A percentile compares a stretch with the other conserved stretches of the same genome.
These are phyloP conservation scores for Pleurotus tuber-regium DNA, from an alignment of 768 basidiomycete genomes.

Conservation along the genomic window DNA sequence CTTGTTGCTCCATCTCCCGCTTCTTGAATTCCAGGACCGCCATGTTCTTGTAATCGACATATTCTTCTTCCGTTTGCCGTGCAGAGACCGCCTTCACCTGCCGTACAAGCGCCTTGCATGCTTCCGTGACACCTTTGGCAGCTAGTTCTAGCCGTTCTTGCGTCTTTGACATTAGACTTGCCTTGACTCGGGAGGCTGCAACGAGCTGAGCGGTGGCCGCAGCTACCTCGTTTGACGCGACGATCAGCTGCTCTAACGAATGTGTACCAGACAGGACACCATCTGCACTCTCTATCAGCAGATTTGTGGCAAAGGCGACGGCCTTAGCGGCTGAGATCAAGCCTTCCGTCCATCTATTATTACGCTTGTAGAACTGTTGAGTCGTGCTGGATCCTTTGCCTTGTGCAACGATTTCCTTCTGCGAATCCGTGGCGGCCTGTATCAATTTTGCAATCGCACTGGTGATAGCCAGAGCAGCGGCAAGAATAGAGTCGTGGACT, in stretches of 20 bases:
- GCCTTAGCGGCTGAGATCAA: constrained; percentile 97
- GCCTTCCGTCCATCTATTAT: constrained; percentile 99
- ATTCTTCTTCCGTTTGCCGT: constrained; percentile 74
- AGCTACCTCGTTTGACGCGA: constrained; percentile 99
- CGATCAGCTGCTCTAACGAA: constrained; percentile 97
- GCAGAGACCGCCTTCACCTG: constrained; percentile 96
- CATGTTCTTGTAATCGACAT: constrained; percentile 90
- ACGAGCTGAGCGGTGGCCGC: constrained; percentile 97
- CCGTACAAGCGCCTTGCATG: constrained; percentile 92
- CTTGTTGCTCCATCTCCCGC: constrained; percentile 98
- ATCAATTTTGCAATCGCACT: constrained; percentile 93
- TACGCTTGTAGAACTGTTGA: constrained; percentile 99
- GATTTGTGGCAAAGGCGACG: constrained; percentile 92
- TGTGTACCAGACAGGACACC: constrained; percentile 96
- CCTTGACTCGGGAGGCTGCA: constrained; percentile 97
- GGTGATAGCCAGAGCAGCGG: constrained; percentile 93
- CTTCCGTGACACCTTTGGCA: constrained; percentile 96
- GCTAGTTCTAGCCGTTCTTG: constrained; percentile 95
- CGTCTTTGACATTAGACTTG: constrained; percentile 97
- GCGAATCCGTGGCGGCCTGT: constrained; percentile 94
- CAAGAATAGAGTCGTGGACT: constrained; percentile 96
- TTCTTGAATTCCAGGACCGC: constrained; percentile 94
- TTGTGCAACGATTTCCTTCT: constrained; percentile 96
- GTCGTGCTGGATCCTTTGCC: constrained; percentile 89
- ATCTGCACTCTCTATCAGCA: constrained; percentile 97